Percentiles rank a stretch among this genome's conserved stretches.
phyloP scores from a whole-genome alignment of 305 asterid genomes.

The Fraxinus greggii region DNA sequence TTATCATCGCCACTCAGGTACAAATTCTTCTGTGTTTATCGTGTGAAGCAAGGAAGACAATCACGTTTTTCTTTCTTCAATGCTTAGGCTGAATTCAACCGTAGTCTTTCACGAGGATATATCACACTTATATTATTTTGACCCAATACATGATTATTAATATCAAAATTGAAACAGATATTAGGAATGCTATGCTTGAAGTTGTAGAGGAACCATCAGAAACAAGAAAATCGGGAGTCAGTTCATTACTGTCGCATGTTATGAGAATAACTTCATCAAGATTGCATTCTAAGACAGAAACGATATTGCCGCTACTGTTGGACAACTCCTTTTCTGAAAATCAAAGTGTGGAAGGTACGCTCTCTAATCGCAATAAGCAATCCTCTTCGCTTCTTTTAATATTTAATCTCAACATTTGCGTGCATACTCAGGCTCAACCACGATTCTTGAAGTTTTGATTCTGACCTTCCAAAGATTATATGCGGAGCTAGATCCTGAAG shows the following conservation, averaged over 20 bases:
- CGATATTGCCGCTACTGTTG: conserved; percentile 50
- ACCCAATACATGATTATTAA: neutral
- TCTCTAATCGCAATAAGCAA: conserved; percentile 5
- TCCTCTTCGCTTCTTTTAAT: neutral
- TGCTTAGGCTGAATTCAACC: neutral
- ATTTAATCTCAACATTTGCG: conserved; percentile 20
- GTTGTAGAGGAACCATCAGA: conserved; percentile 64
- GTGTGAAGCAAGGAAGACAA: neutral
- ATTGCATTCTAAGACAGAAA: conserved; percentile 70
- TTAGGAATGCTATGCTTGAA: conserved; percentile 62
- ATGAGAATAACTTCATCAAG: conserved; percentile 70
- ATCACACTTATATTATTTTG: conserved; percentile 16
- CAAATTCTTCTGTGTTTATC: conserved; percentile 4
- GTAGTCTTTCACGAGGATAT: neutral
- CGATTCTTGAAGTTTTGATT: conserved; percentile 61
- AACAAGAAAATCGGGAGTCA: conserved; percentile 57
- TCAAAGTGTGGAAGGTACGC: conserved; percentile 55
- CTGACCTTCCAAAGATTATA: conserved; percentile 63
- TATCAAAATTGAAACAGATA: conserved; percentile 48
- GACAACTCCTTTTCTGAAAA: conserved; percentile 47
- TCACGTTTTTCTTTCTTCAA: conserved; percentile 4
- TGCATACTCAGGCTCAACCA: conserved; percentile 46
- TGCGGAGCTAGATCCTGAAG: conserved; percentile 54
- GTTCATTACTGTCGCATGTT: conserved; percentile 60
- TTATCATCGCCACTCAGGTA: neutral